Evolutionary conservation across 2,329 filamentous ascomycete genomes (phyloP).

Genomic region (Stachybotrys chartarum): DNA sequence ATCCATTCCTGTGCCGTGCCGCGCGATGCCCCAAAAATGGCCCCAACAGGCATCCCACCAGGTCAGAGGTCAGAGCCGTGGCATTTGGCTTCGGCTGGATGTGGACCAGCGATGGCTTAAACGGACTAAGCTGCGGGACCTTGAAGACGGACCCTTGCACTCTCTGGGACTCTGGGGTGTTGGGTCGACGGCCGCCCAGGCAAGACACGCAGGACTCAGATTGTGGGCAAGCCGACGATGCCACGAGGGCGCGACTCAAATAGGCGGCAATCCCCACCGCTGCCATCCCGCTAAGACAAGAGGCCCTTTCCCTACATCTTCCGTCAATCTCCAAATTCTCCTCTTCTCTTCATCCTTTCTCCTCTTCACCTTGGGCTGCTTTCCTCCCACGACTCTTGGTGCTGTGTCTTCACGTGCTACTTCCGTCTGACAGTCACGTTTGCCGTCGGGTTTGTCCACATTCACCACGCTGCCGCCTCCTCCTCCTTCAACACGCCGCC

Average conservation of each 20-base stretch:
- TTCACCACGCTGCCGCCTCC: not conserved
- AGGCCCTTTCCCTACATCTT: not conserved
- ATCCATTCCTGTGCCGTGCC: not conserved
- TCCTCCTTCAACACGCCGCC: not conserved
- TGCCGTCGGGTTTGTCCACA: not conserved
- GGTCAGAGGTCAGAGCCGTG: no score
- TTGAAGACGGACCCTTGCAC: no score
- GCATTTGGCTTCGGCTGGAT: no score
- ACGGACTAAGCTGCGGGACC: no score
- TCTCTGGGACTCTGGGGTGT: no score
- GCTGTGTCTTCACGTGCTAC: not conserved
- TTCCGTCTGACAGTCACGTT: no score
- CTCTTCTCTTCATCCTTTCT: conserved; percentile 3
- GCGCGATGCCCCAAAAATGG: not conserved
- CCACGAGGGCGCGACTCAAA: not conserved
- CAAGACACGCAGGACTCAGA: no score
- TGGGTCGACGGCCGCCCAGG: no score
- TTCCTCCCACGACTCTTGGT: not conserved
- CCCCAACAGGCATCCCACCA: not conserved
- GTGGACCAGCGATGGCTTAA: no score
- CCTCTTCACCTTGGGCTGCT: not conserved
- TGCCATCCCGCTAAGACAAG: not conserved
- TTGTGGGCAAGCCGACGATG: not conserved
- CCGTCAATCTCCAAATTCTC: conserved; percentile 3
- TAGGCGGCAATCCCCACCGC: not conserved